Evolutionary conservation across 495 filamentous ascomycete species (phyloP).

Genomic region (Halenospora varia): DNA sequence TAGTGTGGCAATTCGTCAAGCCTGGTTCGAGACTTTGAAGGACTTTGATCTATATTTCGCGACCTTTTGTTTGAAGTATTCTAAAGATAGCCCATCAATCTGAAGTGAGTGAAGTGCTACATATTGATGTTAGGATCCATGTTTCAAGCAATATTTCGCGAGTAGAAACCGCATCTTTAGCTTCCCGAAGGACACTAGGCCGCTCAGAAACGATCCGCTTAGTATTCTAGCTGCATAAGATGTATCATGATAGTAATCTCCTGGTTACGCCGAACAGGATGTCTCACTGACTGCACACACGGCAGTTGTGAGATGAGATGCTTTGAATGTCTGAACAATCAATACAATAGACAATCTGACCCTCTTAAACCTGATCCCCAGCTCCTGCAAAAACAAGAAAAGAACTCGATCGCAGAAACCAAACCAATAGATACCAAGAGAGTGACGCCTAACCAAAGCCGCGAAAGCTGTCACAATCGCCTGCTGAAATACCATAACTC

Average conservation of each 20-base stretch:
- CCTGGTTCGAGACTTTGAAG: too few relatives aligned
- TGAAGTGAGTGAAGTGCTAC: too few relatives aligned
- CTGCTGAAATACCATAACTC: slow-evolving; percentile 8
- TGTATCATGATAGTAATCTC: neutral
- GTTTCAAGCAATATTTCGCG: too few relatives aligned
- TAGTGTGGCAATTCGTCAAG: too few relatives aligned
- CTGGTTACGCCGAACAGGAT: neutral
- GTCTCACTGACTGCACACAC: neutral
- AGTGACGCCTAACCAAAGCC: neutral
- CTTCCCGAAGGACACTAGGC: too few relatives aligned
- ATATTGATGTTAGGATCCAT: too few relatives aligned
- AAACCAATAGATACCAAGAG: slow-evolving; percentile 11
- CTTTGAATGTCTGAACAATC: neutral
- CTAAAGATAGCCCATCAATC: too few relatives aligned
- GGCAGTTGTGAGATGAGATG: neutral
- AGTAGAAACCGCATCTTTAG: too few relatives aligned
- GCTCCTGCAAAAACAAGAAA: slow-evolving; percentile 11
- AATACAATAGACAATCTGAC: neutral
- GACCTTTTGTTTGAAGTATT: too few relatives aligned
- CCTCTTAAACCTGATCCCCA: neutral
- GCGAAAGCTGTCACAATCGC: neutral
- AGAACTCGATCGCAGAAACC: slow-evolving; percentile 10
- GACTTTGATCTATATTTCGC: too few relatives aligned
- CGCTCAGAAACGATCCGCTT: too few relatives aligned
- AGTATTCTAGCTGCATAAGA: too few relatives aligned